phyloP scores from a whole-genome alignment of 352 stramenopile genomes.

The Hyaloperonospora brassicae region DNA sequence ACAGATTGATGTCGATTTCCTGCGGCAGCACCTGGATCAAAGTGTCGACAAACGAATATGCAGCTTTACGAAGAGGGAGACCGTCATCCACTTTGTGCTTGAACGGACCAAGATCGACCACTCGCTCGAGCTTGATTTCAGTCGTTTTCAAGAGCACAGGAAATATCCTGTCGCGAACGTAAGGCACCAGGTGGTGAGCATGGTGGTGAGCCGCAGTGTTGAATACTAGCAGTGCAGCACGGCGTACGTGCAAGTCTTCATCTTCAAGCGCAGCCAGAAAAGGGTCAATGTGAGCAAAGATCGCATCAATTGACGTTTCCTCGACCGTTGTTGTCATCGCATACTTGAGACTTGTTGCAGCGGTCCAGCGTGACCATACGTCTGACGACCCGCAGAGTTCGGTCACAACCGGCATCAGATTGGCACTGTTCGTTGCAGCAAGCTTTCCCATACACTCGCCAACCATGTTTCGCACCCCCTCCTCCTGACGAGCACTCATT shows the following conservation, averaged over 20 bases:
- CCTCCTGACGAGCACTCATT: constrained; percentile 89
- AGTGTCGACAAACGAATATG: constrained; percentile 93
- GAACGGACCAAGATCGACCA: constrained; percentile 97
- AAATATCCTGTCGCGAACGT: constrained; percentile 84
- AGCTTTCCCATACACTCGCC: constrained; percentile 95
- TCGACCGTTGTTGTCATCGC: constrained; percentile 40
- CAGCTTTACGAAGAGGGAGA: constrained; percentile 80
- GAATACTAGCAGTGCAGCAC: constrained; percentile 91
- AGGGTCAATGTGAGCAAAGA: constrained; percentile 73
- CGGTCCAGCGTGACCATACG: constrained; percentile 80
- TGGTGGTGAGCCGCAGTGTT: constrained; percentile 96
- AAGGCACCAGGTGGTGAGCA: constrained; percentile 61
- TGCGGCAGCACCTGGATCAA: constrained; percentile 91
- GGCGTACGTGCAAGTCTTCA: constrained; percentile 92
- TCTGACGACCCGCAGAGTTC: constrained; percentile 57
- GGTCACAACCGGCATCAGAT: constrained; percentile 88
- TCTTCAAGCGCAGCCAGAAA: constrained; percentile 92
- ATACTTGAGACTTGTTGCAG: constrained; percentile 91
- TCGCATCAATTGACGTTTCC: constrained; percentile 28
- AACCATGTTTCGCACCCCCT: constrained; percentile 96
- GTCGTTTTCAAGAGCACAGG: constrained; percentile 86
- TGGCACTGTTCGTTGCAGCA: constrained; percentile 81
- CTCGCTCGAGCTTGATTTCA: constrained; percentile 92
- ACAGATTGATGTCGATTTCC: constrained; percentile 85
- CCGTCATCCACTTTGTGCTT: constrained; percentile 96